These are phyloP conservation scores for Melanogaster broomeanus DNA, from an alignment of 768 basidiomycete species.

Conservation along the genomic window DNA sequence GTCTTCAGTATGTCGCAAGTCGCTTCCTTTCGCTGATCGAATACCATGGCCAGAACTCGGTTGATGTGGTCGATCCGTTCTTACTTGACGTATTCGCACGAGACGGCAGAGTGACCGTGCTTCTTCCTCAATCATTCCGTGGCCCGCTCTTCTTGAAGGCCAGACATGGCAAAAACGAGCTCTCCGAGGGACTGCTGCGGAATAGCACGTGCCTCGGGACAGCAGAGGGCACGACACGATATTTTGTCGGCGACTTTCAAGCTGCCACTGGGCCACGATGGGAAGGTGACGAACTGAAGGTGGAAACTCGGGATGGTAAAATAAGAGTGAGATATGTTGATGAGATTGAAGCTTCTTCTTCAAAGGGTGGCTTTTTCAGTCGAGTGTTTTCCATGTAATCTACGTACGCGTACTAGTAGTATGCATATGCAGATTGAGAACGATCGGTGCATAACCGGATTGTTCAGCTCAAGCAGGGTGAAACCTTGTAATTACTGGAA, in stretches of 20 bases:
- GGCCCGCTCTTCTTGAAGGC: conserved; percentile 38
- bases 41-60: conserved; percentile 4
- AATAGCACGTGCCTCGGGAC: conserved; percentile 37
- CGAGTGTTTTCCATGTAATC: conserved; percentile 8
- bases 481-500: too few species aligned
- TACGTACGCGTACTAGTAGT: too few species aligned
- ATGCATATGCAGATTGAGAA: too few species aligned
- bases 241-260: conserved; percentile 45
- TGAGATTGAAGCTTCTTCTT: conserved; percentile 18
- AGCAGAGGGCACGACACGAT: conserved; percentile 31
- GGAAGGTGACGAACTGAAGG: conserved; percentile 41
- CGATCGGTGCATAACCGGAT: too few species aligned
- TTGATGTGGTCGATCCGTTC: conserved; percentile 14
- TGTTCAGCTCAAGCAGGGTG: too few species aligned
- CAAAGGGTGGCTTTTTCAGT: conserved; percentile 11
- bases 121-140: conserved; percentile 43
- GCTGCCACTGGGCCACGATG: conserved; percentile 31
- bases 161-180: conserved; percentile 22
- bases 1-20: background rate
- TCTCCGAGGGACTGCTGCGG: conserved; percentile 34
- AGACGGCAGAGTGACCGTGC: conserved; percentile 37
- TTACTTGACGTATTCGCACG: conserved; percentile 6
- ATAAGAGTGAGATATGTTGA: conserved; percentile 41
- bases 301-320: conserved; percentile 38
- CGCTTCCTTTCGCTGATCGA: background rate